These are phyloP conservation scores for Rickenella mellea DNA, from an alignment of 768 basidiomycete species.

Conservation along the genomic window DNA sequence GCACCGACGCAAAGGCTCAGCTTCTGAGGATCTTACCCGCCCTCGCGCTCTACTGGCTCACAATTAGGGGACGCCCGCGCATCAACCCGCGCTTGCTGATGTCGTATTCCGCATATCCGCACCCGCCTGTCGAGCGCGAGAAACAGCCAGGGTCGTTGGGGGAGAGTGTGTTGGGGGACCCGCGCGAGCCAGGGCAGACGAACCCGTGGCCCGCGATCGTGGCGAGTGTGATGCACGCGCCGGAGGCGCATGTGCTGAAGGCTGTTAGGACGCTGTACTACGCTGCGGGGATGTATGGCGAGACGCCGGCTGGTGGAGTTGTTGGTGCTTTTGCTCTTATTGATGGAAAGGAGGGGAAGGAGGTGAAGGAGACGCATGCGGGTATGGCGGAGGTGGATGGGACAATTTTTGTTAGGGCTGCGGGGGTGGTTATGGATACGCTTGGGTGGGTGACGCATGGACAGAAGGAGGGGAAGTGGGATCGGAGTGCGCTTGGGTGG, in stretches of 20 bases:
- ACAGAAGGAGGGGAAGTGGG: constrained; percentile 41
- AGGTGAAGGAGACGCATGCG: constrained; percentile 31
- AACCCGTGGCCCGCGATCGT: constrained; percentile 47
- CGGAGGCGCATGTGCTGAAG: constrained; percentile 45
- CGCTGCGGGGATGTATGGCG: constrained; percentile 39
- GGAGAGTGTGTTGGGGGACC: constrained; percentile 24
- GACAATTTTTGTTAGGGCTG: constrained; percentile 46
- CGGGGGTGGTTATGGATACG: constrained; percentile 44
- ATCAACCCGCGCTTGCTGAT: constrained; percentile 39
- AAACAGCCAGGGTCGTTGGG: constrained; percentile 8
- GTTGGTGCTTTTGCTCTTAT: constrained; percentile 35
- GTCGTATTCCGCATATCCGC: constrained; percentile 31
- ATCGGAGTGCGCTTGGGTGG: constrained; percentile 49
- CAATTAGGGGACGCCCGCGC: constrained; percentile 43
- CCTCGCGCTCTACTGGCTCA: constrained; percentile 22
- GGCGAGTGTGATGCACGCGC: constrained; percentile 34
- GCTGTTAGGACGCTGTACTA: constrained; percentile 36
- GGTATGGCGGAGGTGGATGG: constrained; percentile 41
- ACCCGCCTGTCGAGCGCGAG: constrained; percentile 21
- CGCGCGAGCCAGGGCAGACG: constrained; percentile 23
- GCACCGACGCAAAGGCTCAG: constrained; percentile 28
- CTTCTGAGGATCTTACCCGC: constrained; percentile 37
- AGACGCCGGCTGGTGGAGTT: constrained; percentile 26
- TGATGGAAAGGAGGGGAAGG: too few relatives aligned
- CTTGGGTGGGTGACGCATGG: constrained; percentile 49